These are phyloP conservation scores for Emergomyces orientalis DNA, from an alignment of 2,329 filamentous ascomycete genomes.

Conservation along the genomic window DNA sequence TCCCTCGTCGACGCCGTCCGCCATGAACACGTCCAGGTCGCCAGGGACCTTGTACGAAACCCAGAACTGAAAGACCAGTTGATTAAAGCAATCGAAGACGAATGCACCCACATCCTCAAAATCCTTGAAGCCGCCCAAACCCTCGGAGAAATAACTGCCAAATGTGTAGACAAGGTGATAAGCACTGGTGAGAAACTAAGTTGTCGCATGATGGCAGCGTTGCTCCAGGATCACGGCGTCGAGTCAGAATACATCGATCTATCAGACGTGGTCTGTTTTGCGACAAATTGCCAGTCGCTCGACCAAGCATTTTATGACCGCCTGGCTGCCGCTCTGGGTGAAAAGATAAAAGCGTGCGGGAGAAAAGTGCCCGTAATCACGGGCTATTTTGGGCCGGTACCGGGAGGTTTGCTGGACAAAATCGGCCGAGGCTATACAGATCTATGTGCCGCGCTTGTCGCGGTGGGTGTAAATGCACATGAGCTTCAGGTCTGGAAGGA, in stretches of 20 bases:
- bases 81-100: slow-evolving; percentile 57
- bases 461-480: slow-evolving; percentile 74
- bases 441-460: slow-evolving; percentile 82
- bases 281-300: slow-evolving; percentile 45
- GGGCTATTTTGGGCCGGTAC: slow-evolving; percentile 90
- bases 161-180: slow-evolving; percentile 77
- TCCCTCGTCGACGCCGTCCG: slow-evolving; percentile 71
- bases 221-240: slow-evolving; percentile 71
- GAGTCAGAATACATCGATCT: slow-evolving; percentile 86
- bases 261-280: slow-evolving; percentile 66
- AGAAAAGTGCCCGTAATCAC: slow-evolving; percentile 69
- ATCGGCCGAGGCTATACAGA: slow-evolving; percentile 96
- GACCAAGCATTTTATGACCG: slow-evolving; percentile 61
- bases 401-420: slow-evolving; percentile 80
- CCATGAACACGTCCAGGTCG: slow-evolving; percentile 69
- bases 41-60: slow-evolving; percentile 52
- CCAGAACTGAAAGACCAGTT: slow-evolving; percentile 50
- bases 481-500: slow-evolving; percentile 99
- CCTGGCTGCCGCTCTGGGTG: slow-evolving; percentile 51
- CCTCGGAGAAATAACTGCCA: slow-evolving; percentile 60
- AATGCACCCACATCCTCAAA: slow-evolving; percentile 73
- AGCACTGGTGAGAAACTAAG: slow-evolving; percentile 94
- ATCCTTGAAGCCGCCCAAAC: slow-evolving; percentile 57
- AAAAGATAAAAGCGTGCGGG: slow-evolving; percentile 56
- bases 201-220: slow-evolving; percentile 78